These are phyloP conservation scores for Phytophthora pseudosyringae DNA, from an alignment of 352 stramenopile genomes.

Conservation along the genomic window DNA sequence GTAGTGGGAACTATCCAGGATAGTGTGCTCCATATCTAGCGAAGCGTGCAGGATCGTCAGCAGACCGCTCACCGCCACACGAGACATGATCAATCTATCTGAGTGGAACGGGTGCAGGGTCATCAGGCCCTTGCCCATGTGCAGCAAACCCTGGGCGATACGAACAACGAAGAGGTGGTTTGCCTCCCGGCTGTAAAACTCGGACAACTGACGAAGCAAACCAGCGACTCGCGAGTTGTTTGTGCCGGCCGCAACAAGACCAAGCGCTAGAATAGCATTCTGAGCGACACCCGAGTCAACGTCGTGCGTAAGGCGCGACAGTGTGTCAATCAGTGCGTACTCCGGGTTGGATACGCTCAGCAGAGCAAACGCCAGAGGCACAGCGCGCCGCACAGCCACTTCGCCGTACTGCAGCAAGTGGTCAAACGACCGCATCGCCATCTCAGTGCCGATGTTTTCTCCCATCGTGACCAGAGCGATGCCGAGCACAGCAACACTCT, in stretches of 20 bases:
- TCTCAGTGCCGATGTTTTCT: conserved; percentile 97
- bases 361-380: conserved; percentile 97
- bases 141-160: conserved; percentile 98
- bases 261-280: conserved; percentile 97
- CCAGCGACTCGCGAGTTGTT: conserved; percentile 99
- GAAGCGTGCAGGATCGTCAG: conserved; percentile 96
- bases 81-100: conserved; percentile 91
- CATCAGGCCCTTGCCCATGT: conserved; percentile 99
- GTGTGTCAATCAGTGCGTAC: conserved; percentile 95
- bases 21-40: conserved; percentile 98
- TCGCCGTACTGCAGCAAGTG: conserved; percentile 99
- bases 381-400: conserved; percentile 95
- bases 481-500: conserved; percentile 96
- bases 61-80: conserved; percentile 94
- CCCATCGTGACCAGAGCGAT: conserved; percentile 99
- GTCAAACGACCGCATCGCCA: conserved; percentile 98
- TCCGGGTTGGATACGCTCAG: conserved; percentile 98
- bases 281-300: conserved; percentile 96
- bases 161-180: conserved; percentile 98
- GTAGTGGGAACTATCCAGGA: conserved; percentile 99
- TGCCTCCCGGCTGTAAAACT: conserved; percentile 98
- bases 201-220: conserved; percentile 96
- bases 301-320: conserved; percentile 99
- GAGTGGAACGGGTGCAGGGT: conserved; percentile 98
- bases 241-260: conserved; percentile 97